phyloP scores from a whole-genome alignment of 257 asterid species.

The Misopates orontium region DNA sequence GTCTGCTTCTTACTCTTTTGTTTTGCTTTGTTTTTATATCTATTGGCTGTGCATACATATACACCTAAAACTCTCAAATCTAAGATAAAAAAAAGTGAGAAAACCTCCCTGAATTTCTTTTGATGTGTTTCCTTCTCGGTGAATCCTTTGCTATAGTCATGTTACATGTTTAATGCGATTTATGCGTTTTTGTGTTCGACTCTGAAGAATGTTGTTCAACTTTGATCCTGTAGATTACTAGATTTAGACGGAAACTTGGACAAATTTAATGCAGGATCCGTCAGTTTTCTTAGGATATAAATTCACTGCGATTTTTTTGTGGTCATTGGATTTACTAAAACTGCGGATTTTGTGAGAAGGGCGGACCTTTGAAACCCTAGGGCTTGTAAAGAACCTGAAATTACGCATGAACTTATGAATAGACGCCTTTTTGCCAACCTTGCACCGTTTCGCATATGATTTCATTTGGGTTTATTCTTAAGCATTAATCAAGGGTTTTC shows the following conservation, averaged over 20 bases:
- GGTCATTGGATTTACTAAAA: slow-evolving; percentile 5
- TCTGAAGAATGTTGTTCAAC: slow-evolving; percentile 7
- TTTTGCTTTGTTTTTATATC: no score
- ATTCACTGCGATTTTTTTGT: not conserved
- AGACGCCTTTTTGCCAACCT: no score
- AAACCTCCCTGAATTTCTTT: not conserved
- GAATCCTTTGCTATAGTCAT: slow-evolving; percentile 23
- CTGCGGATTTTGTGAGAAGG: not conserved
- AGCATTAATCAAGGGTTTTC: no score
- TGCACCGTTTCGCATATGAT: no score
- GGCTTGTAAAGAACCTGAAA: no score
- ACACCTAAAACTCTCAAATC: slow-evolving; percentile 50
- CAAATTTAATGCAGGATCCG: not conserved
- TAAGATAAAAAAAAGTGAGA: slow-evolving; percentile 53
- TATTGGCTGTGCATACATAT: no score
- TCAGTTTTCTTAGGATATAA: slow-evolving; percentile 18
- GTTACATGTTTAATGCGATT: slow-evolving; percentile 1
- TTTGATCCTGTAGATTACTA: not conserved
- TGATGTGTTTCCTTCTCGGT: slow-evolving; percentile 15
- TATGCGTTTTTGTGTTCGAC: slow-evolving; percentile 8
- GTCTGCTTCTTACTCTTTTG: no score
- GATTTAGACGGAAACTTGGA: not conserved
- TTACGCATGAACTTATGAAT: no score
- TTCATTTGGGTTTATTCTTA: no score
- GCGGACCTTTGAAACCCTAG: no score